Evolutionary conservation across 371 early-diverging fungal species (phyloP).

Genomic region (Actinomucor elegans): DNA sequence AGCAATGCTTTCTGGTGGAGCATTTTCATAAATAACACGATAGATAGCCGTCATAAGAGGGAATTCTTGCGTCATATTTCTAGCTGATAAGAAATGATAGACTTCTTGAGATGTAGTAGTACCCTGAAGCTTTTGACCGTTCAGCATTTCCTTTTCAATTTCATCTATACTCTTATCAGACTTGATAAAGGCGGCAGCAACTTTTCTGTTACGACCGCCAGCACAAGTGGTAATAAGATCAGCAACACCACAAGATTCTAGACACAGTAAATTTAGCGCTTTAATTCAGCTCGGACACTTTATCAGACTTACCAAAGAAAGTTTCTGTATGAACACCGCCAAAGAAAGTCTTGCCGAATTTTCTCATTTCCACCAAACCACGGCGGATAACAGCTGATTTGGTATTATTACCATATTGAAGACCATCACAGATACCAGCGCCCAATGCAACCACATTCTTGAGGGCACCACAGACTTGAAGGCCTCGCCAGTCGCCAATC

Average conservation of each 20-base stretch:
- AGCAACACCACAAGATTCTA: conserved; percentile 69
- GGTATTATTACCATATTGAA: conserved; percentile 86
- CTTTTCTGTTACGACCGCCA: conserved; percentile 94
- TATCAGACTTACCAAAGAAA: conserved; percentile 89
- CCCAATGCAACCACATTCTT: conserved; percentile 98
- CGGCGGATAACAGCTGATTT: conserved; percentile 96
- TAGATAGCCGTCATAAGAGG: conserved; percentile 89
- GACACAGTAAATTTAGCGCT: too few species aligned
- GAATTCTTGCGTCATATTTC: conserved; percentile 65
- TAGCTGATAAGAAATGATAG: conserved; percentile 68
- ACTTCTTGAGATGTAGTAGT: conserved; percentile 92
- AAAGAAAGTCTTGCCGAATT: conserved; percentile 83
- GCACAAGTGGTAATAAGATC: conserved; percentile 93
- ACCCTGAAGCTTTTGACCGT: conserved; percentile 98
- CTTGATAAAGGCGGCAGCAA: conserved; percentile 85
- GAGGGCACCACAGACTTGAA: conserved; percentile 97
- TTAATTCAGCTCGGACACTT: conserved; percentile 42
- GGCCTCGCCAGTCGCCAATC: conserved; percentile 84
- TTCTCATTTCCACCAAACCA: conserved; percentile 95
- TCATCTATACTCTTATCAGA: conserved; percentile 88
- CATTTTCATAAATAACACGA: conserved; percentile 78
- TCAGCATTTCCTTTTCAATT: conserved; percentile 89
- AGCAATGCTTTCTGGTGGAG: conserved; percentile 55
- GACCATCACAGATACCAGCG: conserved; percentile 92
- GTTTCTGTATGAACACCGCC: conserved; percentile 82